Conservation (phyloP, 768 basidiomycete species). For the Termitomyces sp. region DNA sequence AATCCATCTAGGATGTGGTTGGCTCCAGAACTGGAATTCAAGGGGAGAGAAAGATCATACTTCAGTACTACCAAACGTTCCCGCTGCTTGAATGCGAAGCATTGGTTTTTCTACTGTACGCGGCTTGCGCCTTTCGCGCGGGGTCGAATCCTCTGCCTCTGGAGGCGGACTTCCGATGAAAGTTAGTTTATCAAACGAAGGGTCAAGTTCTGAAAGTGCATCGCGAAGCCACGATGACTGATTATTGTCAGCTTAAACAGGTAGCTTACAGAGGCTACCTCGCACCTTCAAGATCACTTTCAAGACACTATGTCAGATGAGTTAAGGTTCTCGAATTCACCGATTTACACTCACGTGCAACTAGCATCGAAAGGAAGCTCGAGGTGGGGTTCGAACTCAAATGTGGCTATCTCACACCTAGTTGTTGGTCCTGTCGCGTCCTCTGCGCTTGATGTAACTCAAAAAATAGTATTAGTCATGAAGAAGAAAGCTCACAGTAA, state of each 20-base stretch:
- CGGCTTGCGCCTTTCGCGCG: slow-evolving; percentile 20
- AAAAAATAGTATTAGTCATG: background rate
- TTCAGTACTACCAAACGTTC: slow-evolving; percentile 84
- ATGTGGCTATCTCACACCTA: slow-evolving; percentile 82
- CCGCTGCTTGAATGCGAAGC: slow-evolving; percentile 77
- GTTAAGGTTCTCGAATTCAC: background rate
- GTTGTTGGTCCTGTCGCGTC: slow-evolving; percentile 81
- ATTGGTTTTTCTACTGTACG: slow-evolving; percentile 46
- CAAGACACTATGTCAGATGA: slow-evolving; percentile 47
- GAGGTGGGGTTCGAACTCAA: slow-evolving; percentile 76
- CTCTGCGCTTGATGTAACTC: slow-evolving; percentile 49
- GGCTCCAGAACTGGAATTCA: background rate
- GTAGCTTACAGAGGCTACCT: background rate
- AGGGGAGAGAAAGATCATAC: slow-evolving; percentile 30
- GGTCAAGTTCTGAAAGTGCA: slow-evolving; percentile 86
- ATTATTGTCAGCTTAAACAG: background rate
- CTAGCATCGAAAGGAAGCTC: slow-evolving; percentile 77
- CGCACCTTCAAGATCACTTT: slow-evolving; percentile 83
- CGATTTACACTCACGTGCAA: slow-evolving; percentile 41
- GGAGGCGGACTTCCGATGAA: slow-evolving; percentile 72
- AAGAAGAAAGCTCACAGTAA: slow-evolving; percentile 57
- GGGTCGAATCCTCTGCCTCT: slow-evolving; percentile 13
- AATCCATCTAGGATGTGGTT: slow-evolving; percentile 79
- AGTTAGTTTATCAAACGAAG: slow-evolving; percentile 81
- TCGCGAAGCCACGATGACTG: slow-evolving; percentile 92